Base-by-base conservation (phyloP, 2,329 filamentous ascomycete species). In the Drechslera avenae region DNA sequence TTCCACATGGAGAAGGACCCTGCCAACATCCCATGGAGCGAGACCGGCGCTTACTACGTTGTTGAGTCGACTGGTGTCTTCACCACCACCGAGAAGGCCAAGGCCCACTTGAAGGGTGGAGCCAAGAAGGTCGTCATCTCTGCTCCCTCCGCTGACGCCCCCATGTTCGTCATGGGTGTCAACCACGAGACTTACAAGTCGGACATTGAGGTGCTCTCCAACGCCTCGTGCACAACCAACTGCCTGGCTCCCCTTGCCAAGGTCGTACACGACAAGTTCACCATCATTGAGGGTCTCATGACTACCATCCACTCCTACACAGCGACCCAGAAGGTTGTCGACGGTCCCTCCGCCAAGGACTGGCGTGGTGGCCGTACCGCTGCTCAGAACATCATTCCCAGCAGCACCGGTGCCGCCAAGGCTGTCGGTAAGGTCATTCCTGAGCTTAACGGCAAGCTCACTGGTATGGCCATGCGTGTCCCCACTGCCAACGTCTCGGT, bases 181-280 rank as follows among this genome's bases (percentile, higher is more conserved):
- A 99, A 97, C 86, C 84, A 97, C 81, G 85, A 92, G 78, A 84
- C 80, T 72, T 97, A 97, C 88, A 93, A 90, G 79, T 87, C 88
- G 76, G 89, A 89, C 77, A 85, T 94, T 78, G 82, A 91, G 72
- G 88, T 99, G 78, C 90, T 97, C 83, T 97, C 94, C 82, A 99
- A 99, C 84, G 94, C 94, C 72, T 97, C 94, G 70, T 97, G 94
- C 91, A 99, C 94, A 79, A 97, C 94, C 85, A 99, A 99, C 90
- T 97, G 94, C 88, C 83, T 99, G 80, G 94, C 94, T 79, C 94
- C 94, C 77, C 89, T 99, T 64, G 94, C 94, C 83, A 99, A 97
- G 90, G 91, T 97, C 75, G 86, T 99, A 83, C 83, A 99, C 86
- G 93, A 97, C 86, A 95, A 97, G 81, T 99, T 88, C 84, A 88